Evolutionary conservation across 1,139 yeast species (phyloP).

Genomic region (Hansenula lynferdii): DNA sequence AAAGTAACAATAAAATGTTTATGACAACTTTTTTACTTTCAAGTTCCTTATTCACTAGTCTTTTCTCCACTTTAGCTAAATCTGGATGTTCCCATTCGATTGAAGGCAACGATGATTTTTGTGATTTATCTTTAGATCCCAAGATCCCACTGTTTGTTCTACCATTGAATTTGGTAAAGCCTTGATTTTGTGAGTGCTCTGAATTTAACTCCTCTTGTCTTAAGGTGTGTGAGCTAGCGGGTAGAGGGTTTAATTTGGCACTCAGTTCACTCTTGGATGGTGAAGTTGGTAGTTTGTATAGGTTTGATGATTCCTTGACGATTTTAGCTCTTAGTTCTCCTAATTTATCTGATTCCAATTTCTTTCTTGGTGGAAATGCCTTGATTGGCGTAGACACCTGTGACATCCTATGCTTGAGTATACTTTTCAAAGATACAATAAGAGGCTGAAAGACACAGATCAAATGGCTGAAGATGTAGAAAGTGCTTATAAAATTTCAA

Average conservation of each 20-base stretch:
- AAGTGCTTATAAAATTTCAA: no score
- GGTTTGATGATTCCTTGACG: not conserved
- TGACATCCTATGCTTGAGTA: no score
- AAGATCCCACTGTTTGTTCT: no score
- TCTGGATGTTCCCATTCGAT: conserved; percentile 29
- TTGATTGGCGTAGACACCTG: not conserved
- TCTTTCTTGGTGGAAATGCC: conserved; percentile 6
- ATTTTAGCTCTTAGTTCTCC: conserved; percentile 2
- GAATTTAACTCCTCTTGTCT: not conserved
- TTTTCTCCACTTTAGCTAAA: conserved; percentile 25
- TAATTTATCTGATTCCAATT: not conserved
- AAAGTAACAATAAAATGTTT: conserved; percentile 26
- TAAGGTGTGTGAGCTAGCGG: no score
- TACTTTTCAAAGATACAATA: no score
- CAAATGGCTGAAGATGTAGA: no score
- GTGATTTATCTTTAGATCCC: no score
- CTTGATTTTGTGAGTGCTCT: no score
- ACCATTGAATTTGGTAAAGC: no score
- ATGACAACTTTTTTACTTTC: conserved; percentile 30
- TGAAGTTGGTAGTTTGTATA: conserved; percentile 1
- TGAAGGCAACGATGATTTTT: conserved; percentile 3
- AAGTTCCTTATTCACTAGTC: conserved; percentile 33
- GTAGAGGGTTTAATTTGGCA: no score
- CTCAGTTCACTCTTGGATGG: no score
- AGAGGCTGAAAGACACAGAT: no score